Base-by-base conservation (phyloP, 2,329 filamentous ascomycete genomes). In the Penicillium decumbens region DNA sequence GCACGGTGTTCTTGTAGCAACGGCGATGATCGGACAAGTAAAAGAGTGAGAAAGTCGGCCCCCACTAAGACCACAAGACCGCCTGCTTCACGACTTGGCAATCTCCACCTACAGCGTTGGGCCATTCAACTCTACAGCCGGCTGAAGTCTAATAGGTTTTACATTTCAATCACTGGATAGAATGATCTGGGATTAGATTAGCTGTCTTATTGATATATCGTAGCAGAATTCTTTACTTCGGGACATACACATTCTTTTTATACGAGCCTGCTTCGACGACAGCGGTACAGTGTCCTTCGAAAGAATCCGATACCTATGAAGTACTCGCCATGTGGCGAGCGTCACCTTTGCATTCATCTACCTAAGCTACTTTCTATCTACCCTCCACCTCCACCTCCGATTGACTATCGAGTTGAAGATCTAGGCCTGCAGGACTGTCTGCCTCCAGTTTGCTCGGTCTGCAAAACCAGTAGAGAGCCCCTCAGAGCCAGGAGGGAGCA, bases 401-500 rank as follows among this genome's bases (percentile, higher is more conserved):
- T 9, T 40, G 24, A 15, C 18, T 18, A 20, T 18, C 6, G 10
- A 1, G 12, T 20, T 29, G 18, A 32, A n/a, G 10, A 13, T n/a
- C 23, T 51, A 54, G 10, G 33, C 49, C 33, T 51, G 49, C 25
- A 58, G 38, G 12, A 53, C 45, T 12, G 45, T 24, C 46, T 53
- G 53, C 40, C 30, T 45, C 52, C 49, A 54, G 10, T 25, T 44
- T 9, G 24, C 35, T 18, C 41, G 38, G 15, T 46, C 45, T n/a
- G 38, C n/a, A 41, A 7, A 25, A 1, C 15, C 37, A 10, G 10
- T 27, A 18, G 10, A 15, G 37, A 30, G 12, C 12, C 15, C 27
- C 5, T 10, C 30, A 29, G n/a, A 13, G 13, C 39, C 27, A 1
- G 56, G 50, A 23, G 59, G 58, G 9, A 64, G 32, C 5, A 64